Base-by-base conservation (phyloP, 257 asterid species). In the Solanum virginianum region DNA sequence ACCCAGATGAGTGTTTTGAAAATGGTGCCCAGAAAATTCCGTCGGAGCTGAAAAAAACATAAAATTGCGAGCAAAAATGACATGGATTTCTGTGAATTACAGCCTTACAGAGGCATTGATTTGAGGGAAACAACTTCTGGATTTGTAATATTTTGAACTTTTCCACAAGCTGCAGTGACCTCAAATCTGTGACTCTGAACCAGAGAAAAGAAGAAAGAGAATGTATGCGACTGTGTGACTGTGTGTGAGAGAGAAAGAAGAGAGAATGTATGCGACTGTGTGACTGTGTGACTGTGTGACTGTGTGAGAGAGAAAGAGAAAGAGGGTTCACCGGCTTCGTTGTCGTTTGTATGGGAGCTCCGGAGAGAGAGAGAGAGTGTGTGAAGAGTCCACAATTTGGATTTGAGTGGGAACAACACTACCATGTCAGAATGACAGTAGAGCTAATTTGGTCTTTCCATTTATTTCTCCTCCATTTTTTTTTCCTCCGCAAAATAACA, bases 81-180 rank as follows among this genome's bases (percentile, higher is more conserved):
- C 71, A 26, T 66, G 41, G 12, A 66, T 66, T 66, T 66, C 45
- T 66, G 74, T 66, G 45, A 66, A 66, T 66, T 39, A 66, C 74
- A 66, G 17, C 2, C 45, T 26, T 65, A 13, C 15, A 47, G 20
- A 47, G 4, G n/a, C 60, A 49, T 75, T 75, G 82, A 75, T 24
- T 75, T 49, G 63, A 15, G 63, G n/a, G n/a, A 77, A 75, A 49
- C 45, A 49, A 29, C 62, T 13, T 24, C 18, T 10, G 53, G 26
- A 69, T 68, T 13, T 16, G 49, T 68, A 29, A 0, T 32, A 32
- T 66, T 66, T 36, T 36, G 24, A 22, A 36, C 17, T 3, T 8
- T 7, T 69, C 17, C n/a, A 36, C n/a, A 6, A 72, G 20, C 22
- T 49, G 18, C 60, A 49, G 62, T 47, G 22, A 75, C 55, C 39